Evolutionary conservation across 139 green algal genomes (phyloP), one percentile per base, ranked within the genome.

Genomic region (Picochlorum sp.): DNA sequence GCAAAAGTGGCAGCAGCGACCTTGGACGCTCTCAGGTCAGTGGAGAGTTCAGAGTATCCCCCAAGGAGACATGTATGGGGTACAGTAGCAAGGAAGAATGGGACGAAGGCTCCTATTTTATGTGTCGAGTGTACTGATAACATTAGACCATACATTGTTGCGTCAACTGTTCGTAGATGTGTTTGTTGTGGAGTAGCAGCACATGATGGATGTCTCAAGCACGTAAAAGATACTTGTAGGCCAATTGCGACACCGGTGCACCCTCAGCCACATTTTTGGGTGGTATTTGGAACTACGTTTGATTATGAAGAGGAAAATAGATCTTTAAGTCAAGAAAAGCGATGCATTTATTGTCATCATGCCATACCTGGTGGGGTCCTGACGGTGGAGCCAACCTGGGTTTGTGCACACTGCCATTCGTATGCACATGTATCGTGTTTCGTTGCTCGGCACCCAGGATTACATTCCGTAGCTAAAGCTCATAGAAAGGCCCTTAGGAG

Each of bases 351-450:
- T 60, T 87, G 81, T 67, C 51, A 45, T 2, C 64, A 75, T 21
- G 75, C 78, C 4, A 78, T 75, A 15, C 76, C 77, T 16, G 62
- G 73, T 44, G 67, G 66, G 23, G 60, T 83, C 54, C 81, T 85
- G 62, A 63, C 77, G 9, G 62, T 74, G 20, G 77, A 87, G 69
- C 84, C 86, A 2, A 70, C 86, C 34, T 94, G 86, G 86, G 57
- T 62, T 37, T 94, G 86, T 74, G 65, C 72, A 3, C 81, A 81
- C 59, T 94, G 86, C 60, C 69, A 69, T 23, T 66, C 45, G 0
- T 59, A 74, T 2, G 71, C 74, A 37, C 85, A 92, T 60, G 84
- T 92, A 50, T 49, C 61, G 20, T 92, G 85, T 67, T 81, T 76
- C 49, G 31, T 60, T 9, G 30, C 59, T 5, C 26, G 65, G 8